Percentiles rank a stretch among this genome's conserved stretches.
Conservation (phyloP, 495 filamentous ascomycete genomes). For the Baudoinia panamericana region DNA sequence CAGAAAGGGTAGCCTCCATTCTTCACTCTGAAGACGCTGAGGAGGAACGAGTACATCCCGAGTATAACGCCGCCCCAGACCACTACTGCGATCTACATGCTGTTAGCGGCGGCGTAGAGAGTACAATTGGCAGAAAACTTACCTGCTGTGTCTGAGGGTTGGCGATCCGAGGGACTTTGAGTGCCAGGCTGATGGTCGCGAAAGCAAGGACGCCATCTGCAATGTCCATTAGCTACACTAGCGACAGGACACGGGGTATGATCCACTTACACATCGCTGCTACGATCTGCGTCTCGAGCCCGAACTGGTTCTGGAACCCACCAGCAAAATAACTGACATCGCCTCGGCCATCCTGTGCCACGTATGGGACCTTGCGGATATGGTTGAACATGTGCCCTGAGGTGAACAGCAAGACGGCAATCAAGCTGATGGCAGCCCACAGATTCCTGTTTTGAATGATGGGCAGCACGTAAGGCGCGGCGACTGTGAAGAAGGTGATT, state of each 20-base stretch:
- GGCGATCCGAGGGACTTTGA: slow-evolving; percentile 80
- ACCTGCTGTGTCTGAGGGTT: slow-evolving; percentile 69
- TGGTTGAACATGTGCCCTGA: slow-evolving; percentile 99
- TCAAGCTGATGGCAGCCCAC: slow-evolving; percentile 83
- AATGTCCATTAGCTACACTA: slow-evolving; percentile 5
- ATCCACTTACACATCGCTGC: slow-evolving; percentile 78
- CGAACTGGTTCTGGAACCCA: slow-evolving; percentile 91
- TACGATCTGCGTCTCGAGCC: slow-evolving; percentile 90
- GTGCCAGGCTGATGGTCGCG: slow-evolving; percentile 70
- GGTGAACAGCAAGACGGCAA: slow-evolving; percentile 86
- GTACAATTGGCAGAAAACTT: too few relatives aligned
- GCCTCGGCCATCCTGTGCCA: slow-evolving; percentile 70
- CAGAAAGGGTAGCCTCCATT: slow-evolving; percentile 92
- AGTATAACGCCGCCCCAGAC: slow-evolving; percentile 71
- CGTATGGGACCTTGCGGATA: slow-evolving; percentile 93
- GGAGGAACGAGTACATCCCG: slow-evolving; percentile 78
- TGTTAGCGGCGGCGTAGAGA: too few relatives aligned
- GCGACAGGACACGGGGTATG: background rate
- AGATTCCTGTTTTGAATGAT: slow-evolving; percentile 79
- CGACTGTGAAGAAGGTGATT: slow-evolving; percentile 54
- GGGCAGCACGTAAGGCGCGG: slow-evolving; percentile 75
- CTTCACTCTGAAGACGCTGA: slow-evolving; percentile 88
- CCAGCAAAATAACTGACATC: slow-evolving; percentile 84
- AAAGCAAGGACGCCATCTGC: slow-evolving; percentile 88
- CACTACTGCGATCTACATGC: slow-evolving; percentile 62